Percentiles rank a stretch among this genome's conserved stretches.
Conservation (phyloP, 2,329 filamentous ascomycete species). For the Shiraia sp. region DNA sequence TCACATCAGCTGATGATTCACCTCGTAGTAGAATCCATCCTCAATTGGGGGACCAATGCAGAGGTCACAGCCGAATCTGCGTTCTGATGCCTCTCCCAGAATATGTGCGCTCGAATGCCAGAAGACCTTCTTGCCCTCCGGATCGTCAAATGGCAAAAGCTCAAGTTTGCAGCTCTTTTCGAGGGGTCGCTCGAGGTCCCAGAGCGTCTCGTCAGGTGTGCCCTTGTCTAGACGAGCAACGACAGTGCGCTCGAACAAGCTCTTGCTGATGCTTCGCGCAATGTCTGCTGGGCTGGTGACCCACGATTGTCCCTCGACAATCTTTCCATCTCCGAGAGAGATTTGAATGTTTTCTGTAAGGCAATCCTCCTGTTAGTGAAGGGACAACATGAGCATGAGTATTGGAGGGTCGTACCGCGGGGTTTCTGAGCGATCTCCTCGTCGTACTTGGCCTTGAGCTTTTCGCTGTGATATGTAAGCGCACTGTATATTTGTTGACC, state of each 20-base stretch:
- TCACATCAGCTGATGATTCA: slow-evolving; percentile 1
- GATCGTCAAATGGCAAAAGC: slow-evolving; percentile 78
- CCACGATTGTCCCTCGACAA: slow-evolving; percentile 78
- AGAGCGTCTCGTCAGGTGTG: slow-evolving; percentile 72
- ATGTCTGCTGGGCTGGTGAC: slow-evolving; percentile 86
- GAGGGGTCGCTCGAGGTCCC: slow-evolving; percentile 89
- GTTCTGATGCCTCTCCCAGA: slow-evolving; percentile 91
- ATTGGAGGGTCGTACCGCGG: slow-evolving; percentile 48
- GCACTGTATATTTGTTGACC: neutral
- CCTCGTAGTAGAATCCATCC: slow-evolving; percentile 93
- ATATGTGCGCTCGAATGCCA: slow-evolving; percentile 97
- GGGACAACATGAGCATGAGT: neutral
- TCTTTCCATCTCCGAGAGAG: slow-evolving; percentile 72
- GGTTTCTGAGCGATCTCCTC: slow-evolving; percentile 73
- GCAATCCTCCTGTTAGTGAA: slow-evolving; percentile 17
- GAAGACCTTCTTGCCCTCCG: slow-evolving; percentile 86
- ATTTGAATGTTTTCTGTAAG: slow-evolving; percentile 68
- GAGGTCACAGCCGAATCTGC: slow-evolving; percentile 85
- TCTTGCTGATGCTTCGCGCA: slow-evolving; percentile 80
- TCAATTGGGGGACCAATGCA: slow-evolving; percentile 93
- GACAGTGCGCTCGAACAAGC: slow-evolving; percentile 80
- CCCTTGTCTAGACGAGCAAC: slow-evolving; percentile 83
- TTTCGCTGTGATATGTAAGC: slow-evolving; percentile 56
- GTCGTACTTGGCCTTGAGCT: slow-evolving; percentile 81
- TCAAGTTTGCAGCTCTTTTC: slow-evolving; percentile 86